These are phyloP conservation scores for Juncus inflexus DNA, from an alignment of 176 grass and related monocot genomes.

Conservation along the genomic window DNA sequence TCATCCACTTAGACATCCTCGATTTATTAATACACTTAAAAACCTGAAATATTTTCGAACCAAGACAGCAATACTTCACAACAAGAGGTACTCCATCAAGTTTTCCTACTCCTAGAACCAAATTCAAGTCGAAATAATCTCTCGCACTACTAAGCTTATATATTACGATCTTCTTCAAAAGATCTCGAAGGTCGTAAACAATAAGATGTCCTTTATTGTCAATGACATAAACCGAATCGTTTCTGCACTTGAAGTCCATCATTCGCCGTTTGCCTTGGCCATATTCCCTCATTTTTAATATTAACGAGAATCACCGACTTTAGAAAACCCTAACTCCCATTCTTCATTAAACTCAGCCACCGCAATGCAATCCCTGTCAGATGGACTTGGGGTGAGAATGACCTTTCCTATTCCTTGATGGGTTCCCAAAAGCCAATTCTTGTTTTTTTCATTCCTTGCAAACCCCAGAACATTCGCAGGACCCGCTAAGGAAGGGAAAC, in stretches of 20 bases:
- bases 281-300: not conserved
- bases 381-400: constrained; percentile 5
- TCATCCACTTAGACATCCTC: not conserved
- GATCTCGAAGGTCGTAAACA: constrained; percentile 6
- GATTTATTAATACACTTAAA: not conserved
- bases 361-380: not conserved
- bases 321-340: constrained; percentile 2
- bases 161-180: not conserved
- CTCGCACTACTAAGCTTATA: not conserved
- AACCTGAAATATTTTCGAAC: not conserved
- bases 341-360: not conserved
- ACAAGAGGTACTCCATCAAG: constrained; percentile 1
- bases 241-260: not conserved
- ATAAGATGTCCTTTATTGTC: not conserved
- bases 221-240: constrained; percentile 1
- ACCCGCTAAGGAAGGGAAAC: constrained; percentile 8
- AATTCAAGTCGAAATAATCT: not conserved
- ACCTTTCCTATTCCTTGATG: not conserved
- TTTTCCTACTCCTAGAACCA: constrained; percentile 13
- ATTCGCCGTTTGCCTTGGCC: not conserved
- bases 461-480: not conserved
- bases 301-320: not conserved
- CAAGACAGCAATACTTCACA: not conserved
- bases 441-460: not conserved
- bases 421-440: not conserved